Evolutionary conservation across 2,329 filamentous ascomycete genomes (phyloP).

Genomic region (Pseudogymnoascus destructans): DNA sequence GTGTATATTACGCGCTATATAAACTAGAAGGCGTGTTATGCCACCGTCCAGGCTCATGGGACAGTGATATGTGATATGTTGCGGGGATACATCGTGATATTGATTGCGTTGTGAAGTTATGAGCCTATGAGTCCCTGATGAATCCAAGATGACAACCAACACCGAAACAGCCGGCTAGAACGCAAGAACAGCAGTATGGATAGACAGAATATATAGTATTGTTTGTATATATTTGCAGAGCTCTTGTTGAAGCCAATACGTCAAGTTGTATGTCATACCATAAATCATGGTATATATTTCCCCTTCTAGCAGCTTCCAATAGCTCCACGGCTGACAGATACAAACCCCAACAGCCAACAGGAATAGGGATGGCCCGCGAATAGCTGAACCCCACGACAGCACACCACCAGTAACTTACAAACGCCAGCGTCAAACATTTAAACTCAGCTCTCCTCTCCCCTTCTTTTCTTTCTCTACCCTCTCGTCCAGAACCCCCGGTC

Average conservation of each 20-base stretch:
- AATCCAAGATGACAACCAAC: background rate
- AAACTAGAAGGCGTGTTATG: slow-evolving; percentile 5
- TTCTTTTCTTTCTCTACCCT: background rate
- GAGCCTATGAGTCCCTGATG: background rate
- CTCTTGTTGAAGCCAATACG: background rate
- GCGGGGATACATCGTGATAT: background rate
- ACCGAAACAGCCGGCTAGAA: background rate
- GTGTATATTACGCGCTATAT: slow-evolving; percentile 4
- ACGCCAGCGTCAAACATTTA: background rate
- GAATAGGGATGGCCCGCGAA: background rate
- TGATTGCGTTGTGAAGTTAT: background rate
- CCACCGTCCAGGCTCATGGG: background rate
- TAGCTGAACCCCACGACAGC: background rate
- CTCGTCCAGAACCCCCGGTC: background rate
- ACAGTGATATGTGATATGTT: background rate
- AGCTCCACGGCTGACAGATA: background rate
- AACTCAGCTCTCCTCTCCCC: background rate
- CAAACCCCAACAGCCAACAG: background rate
- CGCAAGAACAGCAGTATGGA: background rate
- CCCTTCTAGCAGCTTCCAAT: background rate
- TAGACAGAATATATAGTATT: background rate
- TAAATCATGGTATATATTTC: background rate
- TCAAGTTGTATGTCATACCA: background rate
- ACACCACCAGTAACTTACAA: slow-evolving; percentile 3
- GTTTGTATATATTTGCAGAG: background rate